Evolutionary conservation across 345 rosid genomes (phyloP).

Genomic region (Hypericum perforatum): DNA sequence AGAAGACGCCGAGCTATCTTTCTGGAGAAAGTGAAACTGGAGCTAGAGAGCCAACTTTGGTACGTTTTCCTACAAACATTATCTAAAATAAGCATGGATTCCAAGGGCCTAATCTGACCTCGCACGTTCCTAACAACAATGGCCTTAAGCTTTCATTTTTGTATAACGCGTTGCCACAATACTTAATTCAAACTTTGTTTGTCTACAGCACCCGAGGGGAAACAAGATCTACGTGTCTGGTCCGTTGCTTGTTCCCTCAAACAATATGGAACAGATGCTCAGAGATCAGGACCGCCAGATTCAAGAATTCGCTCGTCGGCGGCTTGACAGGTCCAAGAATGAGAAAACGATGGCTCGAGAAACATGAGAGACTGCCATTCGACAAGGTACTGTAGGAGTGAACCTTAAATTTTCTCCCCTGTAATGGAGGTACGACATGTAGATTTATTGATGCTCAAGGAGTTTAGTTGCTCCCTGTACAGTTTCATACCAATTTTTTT

Average conservation of each 20-base stretch:
- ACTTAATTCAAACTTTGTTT: conserved; percentile 6
- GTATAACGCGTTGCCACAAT: neutral
- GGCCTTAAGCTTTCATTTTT: no score
- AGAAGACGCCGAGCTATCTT: conserved; percentile 24
- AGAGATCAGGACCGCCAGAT: conserved; percentile 72
- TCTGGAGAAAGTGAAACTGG: conserved; percentile 20
- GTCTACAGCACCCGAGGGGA: conserved; percentile 43
- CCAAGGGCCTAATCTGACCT: no score
- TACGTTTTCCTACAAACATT: conserved; percentile 18
- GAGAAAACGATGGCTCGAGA: conserved; percentile 14
- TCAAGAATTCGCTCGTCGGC: conserved; percentile 55
- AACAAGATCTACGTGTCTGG: conserved; percentile 85
- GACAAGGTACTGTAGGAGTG: conserved; percentile 8
- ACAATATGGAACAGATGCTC: conserved; percentile 81
- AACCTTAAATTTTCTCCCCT: conserved; percentile 1
- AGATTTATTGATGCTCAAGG: no score
- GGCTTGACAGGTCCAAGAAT: conserved; percentile 31
- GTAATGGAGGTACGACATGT: no score
- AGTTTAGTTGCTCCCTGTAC: no score
- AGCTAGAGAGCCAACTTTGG: conserved; percentile 32
- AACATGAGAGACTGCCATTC: conserved; percentile 8
- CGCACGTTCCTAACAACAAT: no score
- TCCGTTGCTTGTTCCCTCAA: conserved; percentile 60
- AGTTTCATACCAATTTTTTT: no score
- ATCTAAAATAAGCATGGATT: neutral